Base-by-base conservation (phyloP, 257 asterid species). In the Przewalskia tangutica region DNA sequence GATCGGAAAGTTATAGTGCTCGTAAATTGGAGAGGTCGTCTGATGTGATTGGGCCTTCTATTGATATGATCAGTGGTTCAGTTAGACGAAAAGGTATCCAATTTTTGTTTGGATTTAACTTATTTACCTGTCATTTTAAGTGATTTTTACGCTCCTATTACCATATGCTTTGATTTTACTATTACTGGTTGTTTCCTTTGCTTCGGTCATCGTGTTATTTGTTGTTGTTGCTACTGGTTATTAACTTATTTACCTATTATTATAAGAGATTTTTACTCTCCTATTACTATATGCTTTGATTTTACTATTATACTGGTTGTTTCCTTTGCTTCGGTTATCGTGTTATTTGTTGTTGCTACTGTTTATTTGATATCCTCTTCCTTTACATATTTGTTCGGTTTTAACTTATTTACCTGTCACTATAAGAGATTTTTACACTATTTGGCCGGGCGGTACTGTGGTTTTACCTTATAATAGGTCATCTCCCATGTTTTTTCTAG, bases 1-100 rank as follows among this genome's bases (percentile, higher is more conserved):
- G 95, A 81, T 90, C 97, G 34, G 92, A 91, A 89, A 91, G 93
- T 81, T 90, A 90, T 64, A 75, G 88, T 83, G 85, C 79, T 62
- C 80, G 68, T 79, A 88, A 77, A 59, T 60, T 81, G 55, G 89
- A 85, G 81, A 86, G 82, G 68, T 88, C 87, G 54, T 73, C 89
- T 53, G 48, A 58, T 23, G 58, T 67, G 59, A 73, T 73, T 59
- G 44, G 55, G 46, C 65, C 82, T 23, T 80, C 86, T 16, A 66
- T 55, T 85, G 71, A 50, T 48, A 84, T 82, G 63, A 71, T 84
- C 84, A 73, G 51, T 48, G 70, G 75, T 48, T 71, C 81, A 56
- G 79, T 77, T 34, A 81, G 80, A 55, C 59, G 83, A 62, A 86
- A 68, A 83, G 88, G 88, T 85, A 20, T 38, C 11, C 0, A 0